Percentiles rank a stretch among this genome's conserved stretches.
phyloP scores from a whole-genome alignment of 2,329 filamentous ascomycete genomes.

The Talaromyces sp. region DNA sequence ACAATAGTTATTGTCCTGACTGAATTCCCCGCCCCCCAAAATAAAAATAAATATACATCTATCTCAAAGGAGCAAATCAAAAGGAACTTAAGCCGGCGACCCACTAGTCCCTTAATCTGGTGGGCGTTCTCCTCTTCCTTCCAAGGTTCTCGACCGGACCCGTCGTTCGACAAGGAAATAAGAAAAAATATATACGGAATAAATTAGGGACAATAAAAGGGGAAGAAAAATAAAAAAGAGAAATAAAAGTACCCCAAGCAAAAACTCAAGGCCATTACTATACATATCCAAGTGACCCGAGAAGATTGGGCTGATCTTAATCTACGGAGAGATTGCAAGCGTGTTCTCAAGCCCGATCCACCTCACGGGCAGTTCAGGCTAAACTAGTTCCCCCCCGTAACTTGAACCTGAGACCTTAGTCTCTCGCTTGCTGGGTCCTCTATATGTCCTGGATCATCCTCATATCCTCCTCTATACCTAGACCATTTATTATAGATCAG shows the following conservation, averaged over 20 bases:
- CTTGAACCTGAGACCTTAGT: conserved; percentile 1
- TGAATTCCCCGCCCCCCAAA: background rate
- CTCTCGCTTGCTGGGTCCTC: background rate
- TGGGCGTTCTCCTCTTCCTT: conserved; percentile 6
- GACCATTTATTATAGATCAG: background rate
- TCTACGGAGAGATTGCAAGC: too few relatives aligned
- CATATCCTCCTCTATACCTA: too few relatives aligned
- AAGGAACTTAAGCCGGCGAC: background rate
- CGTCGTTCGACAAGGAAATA: conserved; percentile 14
- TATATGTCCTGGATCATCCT: background rate
- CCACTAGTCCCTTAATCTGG: conserved; percentile 27
- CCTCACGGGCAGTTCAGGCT: background rate
- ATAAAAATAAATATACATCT: background rate
- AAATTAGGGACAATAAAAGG: background rate
- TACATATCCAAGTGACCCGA: too few relatives aligned
- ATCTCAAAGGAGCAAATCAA: background rate
- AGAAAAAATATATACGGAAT: background rate
- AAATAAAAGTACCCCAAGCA: background rate
- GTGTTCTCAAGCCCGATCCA: too few relatives aligned
- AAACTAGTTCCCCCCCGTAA: background rate
- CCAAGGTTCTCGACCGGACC: conserved; percentile 11
- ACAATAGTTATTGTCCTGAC: too few relatives aligned
- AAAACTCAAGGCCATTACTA: too few relatives aligned
- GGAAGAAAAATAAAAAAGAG: background rate
- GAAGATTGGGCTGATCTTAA: too few relatives aligned